These are phyloP conservation scores for Calocybe gangraenosa DNA, from an alignment of 768 basidiomycete species.

Conservation along the genomic window DNA sequence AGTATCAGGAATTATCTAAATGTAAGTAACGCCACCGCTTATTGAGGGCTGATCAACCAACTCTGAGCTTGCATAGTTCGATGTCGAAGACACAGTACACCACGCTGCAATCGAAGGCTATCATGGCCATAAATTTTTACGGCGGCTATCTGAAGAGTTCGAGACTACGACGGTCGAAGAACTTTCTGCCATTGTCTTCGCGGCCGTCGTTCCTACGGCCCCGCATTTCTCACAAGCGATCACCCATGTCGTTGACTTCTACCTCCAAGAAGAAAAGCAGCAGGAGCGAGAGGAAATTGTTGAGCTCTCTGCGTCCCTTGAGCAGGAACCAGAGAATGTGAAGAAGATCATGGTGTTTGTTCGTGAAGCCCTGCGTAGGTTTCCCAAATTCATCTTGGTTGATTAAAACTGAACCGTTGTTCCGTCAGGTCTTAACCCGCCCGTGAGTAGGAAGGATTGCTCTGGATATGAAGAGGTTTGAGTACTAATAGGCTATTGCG, in stretches of 20 bases:
- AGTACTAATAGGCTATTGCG: background rate
- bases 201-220: conserved; percentile 51
- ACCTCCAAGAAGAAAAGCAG: conserved; percentile 36
- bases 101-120: conserved; percentile 16
- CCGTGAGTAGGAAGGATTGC: conserved; percentile 20
- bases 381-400: background rate
- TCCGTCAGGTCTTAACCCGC: conserved; percentile 30
- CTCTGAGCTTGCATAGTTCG: background rate
- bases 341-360: conserved; percentile 38
- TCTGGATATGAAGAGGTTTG: background rate
- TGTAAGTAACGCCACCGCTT: background rate
- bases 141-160: conserved; percentile 20
- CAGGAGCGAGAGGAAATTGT: conserved; percentile 37
- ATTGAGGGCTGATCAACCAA: too few species aligned
- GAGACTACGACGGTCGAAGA: conserved; percentile 24
- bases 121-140: conserved; percentile 28
- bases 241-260: conserved; percentile 57
- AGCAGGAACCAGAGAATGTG: conserved; percentile 18
- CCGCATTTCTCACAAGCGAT: conserved; percentile 53
- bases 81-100: conserved; percentile 10
- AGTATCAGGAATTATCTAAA: conserved; percentile 19
- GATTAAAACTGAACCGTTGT: background rate
- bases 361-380: conserved; percentile 43
- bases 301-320: conserved; percentile 22
- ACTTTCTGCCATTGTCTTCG: conserved; percentile 47